A percentile compares a stretch with the other conserved stretches of the same genome.
phyloP scores from a whole-genome alignment of 345 rosid species.

The Microcos paniculata region DNA sequence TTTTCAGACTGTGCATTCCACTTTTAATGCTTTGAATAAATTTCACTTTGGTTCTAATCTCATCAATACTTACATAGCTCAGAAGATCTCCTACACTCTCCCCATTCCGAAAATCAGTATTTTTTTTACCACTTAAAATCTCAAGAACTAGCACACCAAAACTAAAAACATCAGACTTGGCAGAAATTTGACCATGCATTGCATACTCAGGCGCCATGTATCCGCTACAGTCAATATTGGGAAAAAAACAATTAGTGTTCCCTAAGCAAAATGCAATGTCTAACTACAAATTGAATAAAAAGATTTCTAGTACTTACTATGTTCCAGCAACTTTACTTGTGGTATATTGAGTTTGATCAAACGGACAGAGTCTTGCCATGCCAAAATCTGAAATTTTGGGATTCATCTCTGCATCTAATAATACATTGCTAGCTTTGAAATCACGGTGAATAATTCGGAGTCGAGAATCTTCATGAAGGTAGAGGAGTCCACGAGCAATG shows the following conservation, averaged over 20 bases:
- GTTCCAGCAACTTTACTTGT: conserved; percentile 43
- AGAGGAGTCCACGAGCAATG: conserved; percentile 45
- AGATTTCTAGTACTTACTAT: conserved; percentile 25
- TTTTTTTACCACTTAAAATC: conserved; percentile 40
- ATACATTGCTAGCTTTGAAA: conserved; percentile 44
- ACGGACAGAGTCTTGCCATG: conserved; percentile 41
- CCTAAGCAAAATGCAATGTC: too few species aligned
- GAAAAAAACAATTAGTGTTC: neutral
- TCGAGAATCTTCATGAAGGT: conserved; percentile 48
- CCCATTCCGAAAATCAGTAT: conserved; percentile 7
- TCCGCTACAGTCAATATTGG: conserved; percentile 18
- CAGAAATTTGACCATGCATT: conserved; percentile 41
- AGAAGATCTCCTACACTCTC: conserved; percentile 29
- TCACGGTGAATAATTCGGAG: conserved; percentile 47
- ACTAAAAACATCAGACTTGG: conserved; percentile 41
- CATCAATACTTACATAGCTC: conserved; percentile 25
- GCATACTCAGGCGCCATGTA: conserved; percentile 50
- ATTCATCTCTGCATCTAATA: too few species aligned
- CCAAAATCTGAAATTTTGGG: conserved; percentile 54
- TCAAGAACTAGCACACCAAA: conserved; percentile 44
- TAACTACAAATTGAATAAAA: neutral
- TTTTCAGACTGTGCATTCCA: too few species aligned
- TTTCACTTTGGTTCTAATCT: neutral
- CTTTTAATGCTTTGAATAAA: neutral
- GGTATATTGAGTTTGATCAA: conserved; percentile 37